Percentiles rank a stretch among this genome's conserved stretches.
These are phyloP conservation scores for Citrus maxima DNA, from an alignment of 345 rosid genomes.

Conservation along the genomic window DNA sequence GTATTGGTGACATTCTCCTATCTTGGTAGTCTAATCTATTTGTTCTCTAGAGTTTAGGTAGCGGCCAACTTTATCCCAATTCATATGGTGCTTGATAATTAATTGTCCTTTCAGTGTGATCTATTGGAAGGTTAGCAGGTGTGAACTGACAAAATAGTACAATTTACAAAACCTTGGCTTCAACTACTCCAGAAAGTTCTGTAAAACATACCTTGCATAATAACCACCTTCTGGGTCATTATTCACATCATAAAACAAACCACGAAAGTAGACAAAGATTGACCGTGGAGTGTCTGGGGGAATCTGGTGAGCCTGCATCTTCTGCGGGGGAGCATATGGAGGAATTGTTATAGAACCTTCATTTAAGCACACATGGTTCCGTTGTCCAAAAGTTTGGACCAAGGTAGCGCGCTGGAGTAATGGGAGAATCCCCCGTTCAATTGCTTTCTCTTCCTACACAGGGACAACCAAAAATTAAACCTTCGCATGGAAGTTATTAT, in stretches of 20 bases:
- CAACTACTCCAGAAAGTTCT: background rate
- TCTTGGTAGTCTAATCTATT: background rate
- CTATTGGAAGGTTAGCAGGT: background rate
- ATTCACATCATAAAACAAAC: slow-evolving; percentile 88
- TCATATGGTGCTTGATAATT: background rate
- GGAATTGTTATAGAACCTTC: slow-evolving; percentile 91
- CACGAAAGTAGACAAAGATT: slow-evolving; percentile 93
- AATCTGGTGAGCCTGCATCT: slow-evolving; percentile 84
- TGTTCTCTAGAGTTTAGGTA: background rate
- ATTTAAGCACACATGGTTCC: slow-evolving; percentile 91
- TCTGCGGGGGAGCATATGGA: slow-evolving; percentile 94
- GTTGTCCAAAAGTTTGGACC: slow-evolving; percentile 95
- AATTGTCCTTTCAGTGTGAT: background rate
- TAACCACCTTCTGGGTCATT: slow-evolving; percentile 98
- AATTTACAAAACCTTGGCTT: background rate
- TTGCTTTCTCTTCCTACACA: slow-evolving; percentile 86
- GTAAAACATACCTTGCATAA: slow-evolving; percentile 72
- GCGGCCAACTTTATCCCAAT: background rate
- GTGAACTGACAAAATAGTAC: background rate
- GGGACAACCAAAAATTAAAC: background rate
- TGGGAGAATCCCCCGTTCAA: slow-evolving; percentile 84
- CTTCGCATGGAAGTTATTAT: background rate
- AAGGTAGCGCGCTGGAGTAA: slow-evolving; percentile 74
- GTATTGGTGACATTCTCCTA: background rate
- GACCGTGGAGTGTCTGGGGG: slow-evolving; percentile 76